These are phyloP conservation scores for Talaromyces trachyspermus DNA, from an alignment of 495 filamentous ascomycete species.

Conservation along the genomic window DNA sequence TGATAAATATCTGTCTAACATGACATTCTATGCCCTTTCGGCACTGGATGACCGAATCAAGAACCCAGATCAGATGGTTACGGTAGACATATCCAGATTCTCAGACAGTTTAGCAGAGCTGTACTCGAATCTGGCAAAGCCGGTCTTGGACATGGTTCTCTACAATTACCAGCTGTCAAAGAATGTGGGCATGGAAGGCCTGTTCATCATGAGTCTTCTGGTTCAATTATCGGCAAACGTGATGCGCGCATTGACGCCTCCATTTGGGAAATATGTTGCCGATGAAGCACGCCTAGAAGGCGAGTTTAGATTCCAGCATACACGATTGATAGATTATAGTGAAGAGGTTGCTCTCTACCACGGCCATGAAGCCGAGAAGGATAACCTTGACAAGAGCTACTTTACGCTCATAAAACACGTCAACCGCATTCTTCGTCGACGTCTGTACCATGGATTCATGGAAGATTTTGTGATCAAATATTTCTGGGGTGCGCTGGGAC, in stretches of 20 bases:
- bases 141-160: slow-evolving; percentile 87
- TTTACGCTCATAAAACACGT: slow-evolving; percentile 99
- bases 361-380: slow-evolving; percentile 94
- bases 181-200: slow-evolving; percentile 87
- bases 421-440: slow-evolving; percentile 81
- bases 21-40: slow-evolving; percentile 96
- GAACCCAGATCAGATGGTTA: slow-evolving; percentile 96
- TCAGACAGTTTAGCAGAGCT: slow-evolving; percentile 90
- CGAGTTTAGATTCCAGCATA: slow-evolving; percentile 94
- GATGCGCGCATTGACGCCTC: slow-evolving; percentile 94
- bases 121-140: slow-evolving; percentile 97
- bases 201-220: slow-evolving; percentile 87
- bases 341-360: slow-evolving; percentile 91
- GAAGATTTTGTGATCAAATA: slow-evolving; percentile 99
- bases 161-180: slow-evolving; percentile 91
- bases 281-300: slow-evolving; percentile 92
- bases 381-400: slow-evolving; percentile 94
- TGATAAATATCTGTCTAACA: slow-evolving; percentile 83
- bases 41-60: slow-evolving; percentile 96
- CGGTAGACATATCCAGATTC: slow-evolving; percentile 92
- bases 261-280: slow-evolving; percentile 95
- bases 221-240: slow-evolving; percentile 88
- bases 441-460: slow-evolving; percentile 96
- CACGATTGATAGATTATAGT: slow-evolving; percentile 84
- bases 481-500: slow-evolving; percentile 92